phyloP scores from a whole-genome alignment of 2,329 filamentous ascomycete species.

The Ophiostoma perfectum region DNA sequence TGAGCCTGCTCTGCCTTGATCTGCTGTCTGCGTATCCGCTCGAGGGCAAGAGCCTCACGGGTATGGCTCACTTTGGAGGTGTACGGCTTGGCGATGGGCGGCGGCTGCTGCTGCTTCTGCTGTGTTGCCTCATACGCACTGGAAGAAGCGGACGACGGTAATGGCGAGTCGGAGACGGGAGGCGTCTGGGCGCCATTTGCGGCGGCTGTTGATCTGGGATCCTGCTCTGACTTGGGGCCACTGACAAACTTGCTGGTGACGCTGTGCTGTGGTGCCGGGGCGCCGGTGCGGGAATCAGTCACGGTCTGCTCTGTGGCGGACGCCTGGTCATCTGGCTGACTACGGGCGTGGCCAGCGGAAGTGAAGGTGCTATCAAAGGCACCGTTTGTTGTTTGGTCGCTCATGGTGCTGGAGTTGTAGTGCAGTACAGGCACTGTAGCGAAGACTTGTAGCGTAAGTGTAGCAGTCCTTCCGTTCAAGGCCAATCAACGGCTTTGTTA shows the following conservation, averaged over 20 bases:
- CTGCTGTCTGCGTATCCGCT: slow-evolving; percentile 6
- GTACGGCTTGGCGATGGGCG: background rate
- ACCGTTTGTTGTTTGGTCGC: slow-evolving; percentile 45
- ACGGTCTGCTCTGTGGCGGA: slow-evolving; percentile 38
- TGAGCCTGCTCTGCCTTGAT: slow-evolving; percentile 14
- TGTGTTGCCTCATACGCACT: background rate
- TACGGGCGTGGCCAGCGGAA: slow-evolving; percentile 39
- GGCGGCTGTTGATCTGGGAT: slow-evolving; percentile 24
- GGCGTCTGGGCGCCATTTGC: slow-evolving; percentile 18
- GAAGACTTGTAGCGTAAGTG: no score
- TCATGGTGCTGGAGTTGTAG: slow-evolving; percentile 33
- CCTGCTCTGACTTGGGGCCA: slow-evolving; percentile 23
- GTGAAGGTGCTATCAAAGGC: slow-evolving; percentile 36
- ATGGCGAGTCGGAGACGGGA: slow-evolving; percentile 13
- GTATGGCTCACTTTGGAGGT: background rate
- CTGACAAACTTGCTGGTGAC: slow-evolving; percentile 18
- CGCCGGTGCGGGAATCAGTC: background rate
- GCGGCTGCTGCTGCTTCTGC: background rate
- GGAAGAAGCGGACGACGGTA: background rate
- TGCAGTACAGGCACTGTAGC: background rate
- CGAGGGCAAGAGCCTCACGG: slow-evolving; percentile 18
- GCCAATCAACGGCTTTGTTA: no score
- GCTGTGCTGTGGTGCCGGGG: slow-evolving; percentile 22
- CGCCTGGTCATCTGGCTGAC: slow-evolving; percentile 42
- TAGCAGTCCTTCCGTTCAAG: no score